Evolutionary conservation across 2,329 filamentous ascomycete species (phyloP), one percentile per base, ranked within the genome.

Genomic region (Pseudocercospora pini-densiflorae): DNA sequence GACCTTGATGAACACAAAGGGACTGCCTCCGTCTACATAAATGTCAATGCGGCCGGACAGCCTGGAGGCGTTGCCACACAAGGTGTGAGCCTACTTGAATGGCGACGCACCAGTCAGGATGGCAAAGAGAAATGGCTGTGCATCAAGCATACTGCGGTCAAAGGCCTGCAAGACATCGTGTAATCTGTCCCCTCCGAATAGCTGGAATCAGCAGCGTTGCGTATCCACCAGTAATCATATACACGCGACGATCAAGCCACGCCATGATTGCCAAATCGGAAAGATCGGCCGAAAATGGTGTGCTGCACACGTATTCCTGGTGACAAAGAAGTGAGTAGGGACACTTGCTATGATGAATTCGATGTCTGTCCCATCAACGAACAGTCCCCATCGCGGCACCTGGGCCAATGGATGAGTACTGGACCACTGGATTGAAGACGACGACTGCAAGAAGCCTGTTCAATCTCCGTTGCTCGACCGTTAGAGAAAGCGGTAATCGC

Each of bases 131-230:
- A 59, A 27, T 66, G 66, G 63, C 54, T 68, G n/a, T 68, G 63
- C 53, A 23, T 59, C 2, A 61, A 65, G 36, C 63, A 68, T 55
- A 66, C 61, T 23, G 58, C 64, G 4, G 16, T 68, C 21, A 65
- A 66, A 58, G 63, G 63, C 2, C 59, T 68, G 19, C 63, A 63
- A 33, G 63, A 61, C 27, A 55, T 68, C 16, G 66, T 62, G 2
- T 59, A 54, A 66, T 51, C 21, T 8, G 47, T 14, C 5, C 47
- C 19, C 19, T 12, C 14, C 47, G 8, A 27, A 23, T 21, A 23
- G 47, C 40, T n/a, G 40, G 40, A 7, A 7, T 1, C 40, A 43
- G 40, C 40, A 2, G 5, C 5, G 14, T 19, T 19, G 40, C 16
- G 40, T 43, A 6, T 43, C n/a, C 4, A 19, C 2, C 5, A 43